Conservation (phyloP, 257 asterid species). For the Solanum piurae region DNA sequence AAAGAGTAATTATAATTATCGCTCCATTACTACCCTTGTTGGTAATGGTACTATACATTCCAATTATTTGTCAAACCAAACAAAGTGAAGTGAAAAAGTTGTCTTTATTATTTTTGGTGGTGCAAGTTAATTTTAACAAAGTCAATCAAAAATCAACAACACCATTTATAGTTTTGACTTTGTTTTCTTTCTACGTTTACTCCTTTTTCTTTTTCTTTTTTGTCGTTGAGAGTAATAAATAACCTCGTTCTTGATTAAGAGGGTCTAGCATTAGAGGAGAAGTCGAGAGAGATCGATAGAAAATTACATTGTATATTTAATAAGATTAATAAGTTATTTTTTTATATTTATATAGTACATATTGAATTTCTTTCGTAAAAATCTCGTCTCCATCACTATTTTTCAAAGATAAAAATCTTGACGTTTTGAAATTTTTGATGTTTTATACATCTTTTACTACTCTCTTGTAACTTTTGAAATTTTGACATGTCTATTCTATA, state of each 20-base stretch:
- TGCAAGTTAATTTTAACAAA: not conserved
- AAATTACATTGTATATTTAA: too few species aligned
- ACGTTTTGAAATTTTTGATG: not conserved
- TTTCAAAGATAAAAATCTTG: not conserved
- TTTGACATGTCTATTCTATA: not conserved
- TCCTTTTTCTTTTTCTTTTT: not conserved
- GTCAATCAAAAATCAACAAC: not conserved
- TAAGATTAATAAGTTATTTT: too few species aligned
- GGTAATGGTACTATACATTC: not conserved
- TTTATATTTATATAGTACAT: too few species aligned
- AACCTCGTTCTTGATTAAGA: not conserved
- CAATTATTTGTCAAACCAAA: not conserved
- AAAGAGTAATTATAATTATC: too few species aligned
- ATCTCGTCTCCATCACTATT: too few species aligned
- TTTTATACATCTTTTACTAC: not conserved
- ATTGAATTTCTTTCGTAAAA: too few species aligned
- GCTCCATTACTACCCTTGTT: too few species aligned
- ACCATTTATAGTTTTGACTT: not conserved
- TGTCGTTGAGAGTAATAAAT: not conserved
- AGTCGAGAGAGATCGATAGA: not conserved
- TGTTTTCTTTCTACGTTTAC: not conserved
- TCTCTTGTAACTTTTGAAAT: not conserved
- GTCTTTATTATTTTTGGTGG: not conserved
- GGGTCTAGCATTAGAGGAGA: not conserved
- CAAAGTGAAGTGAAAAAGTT: not conserved